A percentile compares a stretch with the other conserved stretches of the same genome.
Conservation (phyloP, 23 red algal species). For the Gracilariopsis chorda region DNA sequence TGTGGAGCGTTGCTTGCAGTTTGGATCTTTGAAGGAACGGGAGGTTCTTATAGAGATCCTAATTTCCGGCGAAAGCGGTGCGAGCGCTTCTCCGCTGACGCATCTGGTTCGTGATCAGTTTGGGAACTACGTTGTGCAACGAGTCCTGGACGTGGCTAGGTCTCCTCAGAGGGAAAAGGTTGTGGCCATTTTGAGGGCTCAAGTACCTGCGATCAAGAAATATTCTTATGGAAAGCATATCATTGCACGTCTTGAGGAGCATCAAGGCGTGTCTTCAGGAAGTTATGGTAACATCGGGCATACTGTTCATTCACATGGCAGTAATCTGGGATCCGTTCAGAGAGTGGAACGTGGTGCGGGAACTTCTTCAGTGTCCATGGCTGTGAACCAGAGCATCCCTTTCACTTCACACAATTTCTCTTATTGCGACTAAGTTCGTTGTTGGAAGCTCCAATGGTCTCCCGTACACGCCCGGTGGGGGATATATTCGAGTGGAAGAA, state of each 20-base stretch:
- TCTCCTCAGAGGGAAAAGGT: constrained; percentile 73
- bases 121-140: constrained; percentile 99
- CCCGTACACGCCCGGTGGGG: not conserved
- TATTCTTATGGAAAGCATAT: constrained; percentile 99
- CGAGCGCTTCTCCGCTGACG: constrained; percentile 42
- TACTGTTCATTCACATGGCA: not conserved
- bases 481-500: too few species aligned
- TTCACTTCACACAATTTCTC: not conserved
- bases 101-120: constrained; percentile 89
- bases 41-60: constrained; percentile 84
- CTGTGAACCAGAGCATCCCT: not conserved
- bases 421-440: constrained; percentile 3
- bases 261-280: not conserved
- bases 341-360: not conserved
- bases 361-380: not conserved
- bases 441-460: not conserved
- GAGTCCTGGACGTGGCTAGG: constrained; percentile 89
- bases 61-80: constrained; percentile 56
- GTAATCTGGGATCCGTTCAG: not conserved
- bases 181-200: constrained; percentile 72
- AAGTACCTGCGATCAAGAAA: constrained; percentile 88
- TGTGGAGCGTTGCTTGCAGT: constrained; percentile 96
- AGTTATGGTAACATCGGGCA: not conserved
- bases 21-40: constrained; percentile 75
- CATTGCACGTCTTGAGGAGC: constrained; percentile 81